Conservation (phyloP, 2,329 filamentous ascomycete genomes). For the Aspergillus uvarum region DNA sequence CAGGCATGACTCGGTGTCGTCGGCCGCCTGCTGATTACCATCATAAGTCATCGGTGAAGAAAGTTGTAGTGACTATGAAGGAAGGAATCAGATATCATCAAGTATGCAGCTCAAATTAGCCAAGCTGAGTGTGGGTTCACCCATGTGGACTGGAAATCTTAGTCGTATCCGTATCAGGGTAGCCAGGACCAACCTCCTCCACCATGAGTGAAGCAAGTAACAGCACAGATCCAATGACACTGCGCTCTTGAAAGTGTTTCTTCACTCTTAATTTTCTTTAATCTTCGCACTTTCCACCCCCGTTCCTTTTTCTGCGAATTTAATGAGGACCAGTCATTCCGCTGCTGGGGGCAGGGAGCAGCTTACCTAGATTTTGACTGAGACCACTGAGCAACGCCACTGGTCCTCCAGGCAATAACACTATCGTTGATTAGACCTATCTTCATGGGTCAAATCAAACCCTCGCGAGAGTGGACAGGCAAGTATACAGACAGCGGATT, state of each 20-base stretch:
- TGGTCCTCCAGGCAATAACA: neutral
- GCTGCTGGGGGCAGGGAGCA: neutral
- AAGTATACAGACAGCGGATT: neutral
- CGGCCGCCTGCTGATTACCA: constrained; percentile 1
- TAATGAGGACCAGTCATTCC: neutral
- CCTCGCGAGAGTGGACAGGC: neutral
- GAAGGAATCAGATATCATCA: neutral
- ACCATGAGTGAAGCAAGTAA: neutral
- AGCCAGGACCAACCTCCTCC: neutral
- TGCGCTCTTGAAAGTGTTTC: neutral
- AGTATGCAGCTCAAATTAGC: neutral
- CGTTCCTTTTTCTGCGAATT: neutral
- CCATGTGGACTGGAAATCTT: constrained; percentile 2
- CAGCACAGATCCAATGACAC: neutral
- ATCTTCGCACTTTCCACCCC: too few species aligned
- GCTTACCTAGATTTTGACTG: neutral
- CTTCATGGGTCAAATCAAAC: neutral
- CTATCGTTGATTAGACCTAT: neutral
- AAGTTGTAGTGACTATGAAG: neutral
- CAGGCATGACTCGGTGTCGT: neutral
- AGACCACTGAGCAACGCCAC: neutral
- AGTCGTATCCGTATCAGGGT: neutral
- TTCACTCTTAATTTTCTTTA: neutral
- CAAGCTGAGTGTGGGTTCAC: neutral
- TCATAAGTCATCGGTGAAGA: neutral